phyloP scores from a whole-genome alignment of 495 filamentous ascomycete genomes.

The Pseudoneurospora amorphoporcata region DNA sequence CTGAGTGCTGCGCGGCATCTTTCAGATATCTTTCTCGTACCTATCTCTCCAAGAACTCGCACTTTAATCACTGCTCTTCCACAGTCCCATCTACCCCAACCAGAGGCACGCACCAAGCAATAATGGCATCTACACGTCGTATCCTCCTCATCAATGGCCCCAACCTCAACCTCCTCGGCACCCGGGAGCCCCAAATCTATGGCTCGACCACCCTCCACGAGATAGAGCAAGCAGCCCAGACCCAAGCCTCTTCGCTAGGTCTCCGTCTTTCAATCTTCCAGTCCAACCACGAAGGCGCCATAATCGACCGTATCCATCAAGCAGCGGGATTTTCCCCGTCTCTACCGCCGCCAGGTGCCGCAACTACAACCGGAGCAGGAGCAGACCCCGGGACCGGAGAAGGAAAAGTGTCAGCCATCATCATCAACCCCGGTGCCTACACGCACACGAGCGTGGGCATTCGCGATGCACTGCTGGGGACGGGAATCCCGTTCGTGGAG shows the following conservation, averaged over 20 bases:
- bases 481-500: constrained; percentile 60
- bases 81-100: neutral
- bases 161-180: constrained; percentile 72
- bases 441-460: constrained; percentile 61
- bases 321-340: constrained; percentile 28
- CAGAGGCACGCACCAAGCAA: neutral
- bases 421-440: constrained; percentile 61
- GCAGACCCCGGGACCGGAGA: constrained; percentile 6
- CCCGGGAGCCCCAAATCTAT: constrained; percentile 61
- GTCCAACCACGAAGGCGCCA: constrained; percentile 57
- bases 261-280: constrained; percentile 45
- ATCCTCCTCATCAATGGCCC: constrained; percentile 71
- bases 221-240: constrained; percentile 35
- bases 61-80: neutral
- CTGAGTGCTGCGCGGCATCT: neutral
- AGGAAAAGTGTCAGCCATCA: constrained; percentile 42
- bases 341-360: neutral
- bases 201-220: constrained; percentile 53
- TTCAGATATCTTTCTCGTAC: neutral
- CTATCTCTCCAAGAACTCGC: neutral
- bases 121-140: constrained; percentile 36
- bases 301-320: constrained; percentile 50
- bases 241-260: constrained; percentile 33
- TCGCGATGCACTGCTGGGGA: constrained; percentile 54
- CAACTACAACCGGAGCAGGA: constrained; percentile 3